Evolutionary conservation across 345 rosid species (phyloP), one percentile per base, ranked within the genome.

Genomic region (Populus tremula): DNA sequence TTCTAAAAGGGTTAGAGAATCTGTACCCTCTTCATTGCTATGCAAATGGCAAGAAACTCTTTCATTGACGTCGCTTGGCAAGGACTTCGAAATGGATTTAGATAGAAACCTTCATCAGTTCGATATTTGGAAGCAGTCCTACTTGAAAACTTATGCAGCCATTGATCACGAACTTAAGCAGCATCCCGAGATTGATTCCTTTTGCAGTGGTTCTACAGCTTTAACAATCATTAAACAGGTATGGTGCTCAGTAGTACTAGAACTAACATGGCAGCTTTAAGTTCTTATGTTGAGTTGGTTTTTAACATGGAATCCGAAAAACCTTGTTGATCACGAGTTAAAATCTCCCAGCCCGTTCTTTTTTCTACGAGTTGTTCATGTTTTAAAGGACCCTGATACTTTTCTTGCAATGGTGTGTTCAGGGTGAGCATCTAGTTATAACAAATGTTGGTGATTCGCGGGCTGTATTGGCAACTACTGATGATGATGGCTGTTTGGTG

Each of bases 381-480:
- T 31, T 6, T 20, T 33, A 2, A 20, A 6, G 17, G 25, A 39
- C 21, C 59, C 67, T 20, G 6, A 14, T 9, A 11, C 12, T 3
- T 70, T 39, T 33, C 39, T 36, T 38, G 33, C 12, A n/a, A 16
- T 29, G 27, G 10, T 38, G 50, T 76, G 20, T 16, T 63, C 87
- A 91, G 93, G 91, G 89, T 13, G 84, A 90, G 54, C 90, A 89
- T 79, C 90, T 93, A 43, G 80, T 89, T 4, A 69, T 91, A 71
- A 96, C 97, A 76, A 93, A 93, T 41, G 88, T 89, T 6, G 97
- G 98, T 14, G 99, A 95, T 83, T 93, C 92, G 54, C 83, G 98
- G 73, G 99, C 98, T 25, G 91, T 95, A 2, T 69, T 93, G 72
- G 97, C 93, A 36, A 89, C 92, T 21, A 85, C 84, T 78, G 79